Evolutionary conservation across 768 basidiomycete genomes (phyloP).

Genomic region (Mycena belliarum): DNA sequence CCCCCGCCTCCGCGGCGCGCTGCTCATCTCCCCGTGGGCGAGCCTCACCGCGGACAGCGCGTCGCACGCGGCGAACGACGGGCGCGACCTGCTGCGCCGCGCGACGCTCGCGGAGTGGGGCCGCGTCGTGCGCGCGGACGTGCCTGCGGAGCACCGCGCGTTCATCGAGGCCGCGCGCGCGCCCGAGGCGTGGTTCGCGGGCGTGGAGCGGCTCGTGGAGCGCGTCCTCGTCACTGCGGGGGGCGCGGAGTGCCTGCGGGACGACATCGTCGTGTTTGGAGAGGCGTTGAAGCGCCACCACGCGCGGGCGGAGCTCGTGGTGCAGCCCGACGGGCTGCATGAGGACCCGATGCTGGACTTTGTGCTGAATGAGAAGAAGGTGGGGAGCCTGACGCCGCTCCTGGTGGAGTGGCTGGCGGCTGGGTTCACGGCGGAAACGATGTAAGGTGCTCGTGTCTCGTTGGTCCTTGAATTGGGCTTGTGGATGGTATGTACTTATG

Average conservation of each 20-base stretch:
- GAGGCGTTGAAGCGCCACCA: constrained; percentile 23
- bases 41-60: constrained; percentile 23
- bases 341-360: constrained; percentile 37
- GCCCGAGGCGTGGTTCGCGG: constrained; percentile 35
- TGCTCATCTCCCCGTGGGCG: constrained; percentile 38
- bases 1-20: constrained; percentile 27
- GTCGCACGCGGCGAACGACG: constrained; percentile 26
- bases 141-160: constrained; percentile 25
- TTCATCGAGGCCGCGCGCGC: constrained; percentile 33
- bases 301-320: constrained; percentile 19
- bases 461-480: no score
- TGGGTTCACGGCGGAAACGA: not conserved
- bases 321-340: constrained; percentile 37
- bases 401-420: constrained; percentile 23
- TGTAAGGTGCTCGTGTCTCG: no score
- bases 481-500: no score
- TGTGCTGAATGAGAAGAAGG: constrained; percentile 16
- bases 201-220: constrained; percentile 30
- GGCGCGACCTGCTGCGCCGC: constrained; percentile 26
- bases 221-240: constrained; percentile 38
- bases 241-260: constrained; percentile 33
- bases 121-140: constrained; percentile 23
- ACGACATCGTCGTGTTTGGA: constrained; percentile 29
- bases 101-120: constrained; percentile 12
- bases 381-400: constrained; percentile 22